Base-by-base conservation (phyloP, 169 alveolate species). In the Eimeria necatrix region DNA sequence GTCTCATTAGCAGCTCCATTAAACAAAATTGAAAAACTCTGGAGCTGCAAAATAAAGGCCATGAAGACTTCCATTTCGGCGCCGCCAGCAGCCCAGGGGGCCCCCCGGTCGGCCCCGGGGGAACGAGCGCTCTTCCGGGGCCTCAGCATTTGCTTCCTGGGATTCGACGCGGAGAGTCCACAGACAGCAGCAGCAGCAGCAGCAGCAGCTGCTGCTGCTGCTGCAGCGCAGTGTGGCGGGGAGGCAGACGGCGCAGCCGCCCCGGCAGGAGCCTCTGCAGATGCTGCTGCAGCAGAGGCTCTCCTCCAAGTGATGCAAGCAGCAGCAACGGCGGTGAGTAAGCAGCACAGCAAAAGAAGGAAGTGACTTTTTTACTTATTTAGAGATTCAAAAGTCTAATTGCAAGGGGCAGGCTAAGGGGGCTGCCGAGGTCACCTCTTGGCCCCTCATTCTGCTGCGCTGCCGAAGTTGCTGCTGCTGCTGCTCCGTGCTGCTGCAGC, bases 111-210 rank as follows among this genome's bases (percentile, higher is more conserved):
- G 73, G 49, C 71, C 51, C 71, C 71, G 52, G n/a, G 52, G 24
- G 52, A 81, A 10, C 32, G 71, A 26, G 53, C 53, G 7, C 73
- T 85, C 78, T 85, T 85, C 92, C 60, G 92, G n/a, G 80, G 92
- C 49, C 41, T 85, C n/a, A 85, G 81, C 64, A 0, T 85, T 51
- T 52, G 80, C 16, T 85, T 85, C 49, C 20, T 85, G 18, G 92
- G 92, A 3, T 85, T 85, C 51, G 76, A 56, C 41, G 92, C 92
- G n/a, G 78, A 59, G 18, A 60, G 92, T 46, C 81, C 59, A 32
- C 10, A 24, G 48, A n/a, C 41, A 46, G 81, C 74, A 18, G 92
- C 59, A 32, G 92, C 91, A 16, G 41, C 76, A 20, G 59, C 3
- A 3, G 59, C 74, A 9, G 41, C 76, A 7, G 91, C n/a, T 6